Evolutionary conservation across 2,329 filamentous ascomycete species (phyloP), one percentile per base, ranked within the genome.

Genomic region (Colletotrichum spaethianum): DNA sequence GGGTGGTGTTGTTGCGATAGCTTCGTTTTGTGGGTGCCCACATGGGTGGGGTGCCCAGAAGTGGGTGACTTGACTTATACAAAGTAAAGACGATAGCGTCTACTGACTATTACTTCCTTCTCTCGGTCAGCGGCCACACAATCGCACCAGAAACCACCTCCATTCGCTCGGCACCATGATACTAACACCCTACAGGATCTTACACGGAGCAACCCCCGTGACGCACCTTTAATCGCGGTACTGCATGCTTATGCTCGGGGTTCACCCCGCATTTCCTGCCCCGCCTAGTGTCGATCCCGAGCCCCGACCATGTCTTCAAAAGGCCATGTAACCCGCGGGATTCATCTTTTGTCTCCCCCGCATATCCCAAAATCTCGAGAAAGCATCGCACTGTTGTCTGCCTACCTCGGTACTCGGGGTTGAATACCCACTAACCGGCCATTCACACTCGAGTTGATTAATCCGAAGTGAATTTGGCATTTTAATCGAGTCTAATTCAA

Each of bases 301-400:
- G 61, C 53, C 52, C 67, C 67, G 67, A 60, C 52, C 66, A 26
- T 46, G 52, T 57, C 52, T 65, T 70, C 67, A 65, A 70, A 70
- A 70, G 60, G 67, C 61, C 61, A 70, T 53, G 61, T 65, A 65
- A 20, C 61, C 67, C 67, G 67, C 67, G 67, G 67, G 67, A 70
- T 70, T 70, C 67, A 42, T 36, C 60, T 52, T 52, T 60, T 20
- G 14, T 59, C 20, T 36, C 60, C 31, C 53, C 28, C 53, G 60
- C 61, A 55, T 44, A 57, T 46, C 11, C 33, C 33, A 23, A 31
- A 9, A 56, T n/a, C 36, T 36, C 42, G 42, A 56, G 9, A 53
- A n/a, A 33, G 50, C 55, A 52, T 70, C 67, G 53, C 44, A 65
- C 53, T 61, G 56, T 52, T 33, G 36, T 60, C 67, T 70, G 67